Base-by-base conservation (phyloP, 148 eudicot genomes). In the Vaccinium corymbosum region DNA sequence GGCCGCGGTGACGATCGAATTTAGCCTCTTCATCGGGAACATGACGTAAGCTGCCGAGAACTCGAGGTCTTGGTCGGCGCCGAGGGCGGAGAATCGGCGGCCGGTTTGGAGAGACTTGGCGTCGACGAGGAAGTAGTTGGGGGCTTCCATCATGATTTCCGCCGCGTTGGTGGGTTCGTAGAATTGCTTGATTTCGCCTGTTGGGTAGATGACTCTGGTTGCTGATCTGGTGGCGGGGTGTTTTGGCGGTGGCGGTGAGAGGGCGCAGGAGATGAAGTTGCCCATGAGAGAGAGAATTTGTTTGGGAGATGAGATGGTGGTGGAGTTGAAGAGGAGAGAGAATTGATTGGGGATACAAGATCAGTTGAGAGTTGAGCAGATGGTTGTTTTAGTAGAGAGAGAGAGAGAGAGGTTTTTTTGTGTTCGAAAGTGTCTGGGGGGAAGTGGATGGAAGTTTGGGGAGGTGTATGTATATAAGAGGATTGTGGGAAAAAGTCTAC, bases 61-160 rank as follows among this genome's bases (percentile, higher is more conserved):
- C 76, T 93, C 93, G 22, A 97, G 92, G 38, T 97, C 98, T 75
- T 93, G 95, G 50, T 97, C 99, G 9, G 99, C 99, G 76, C 85
- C 88, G 15, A 97, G 90, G 6, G 99, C 88, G 2, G 90, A 81
- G 79, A 97, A 92, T 79, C 98, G 55, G 51, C 88, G 80, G 0
- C 97, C 95, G 22, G 89, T 83, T 4, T 89, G 90, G 7, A 97
- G 87, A 5, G 94, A 89, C 48, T 27, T 83, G 0, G 95, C 88
- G 80, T 92, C 89, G 10, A 90, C 93, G 4, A 97, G 66, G 81
- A 97, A 97, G 72, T 32, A 88, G 20, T 85, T 89, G 0, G 98
- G 99, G 0, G 87, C 83, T 49, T 97, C 99, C 17, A 97, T 83
- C 99, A 97, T 97, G 22, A 93, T 83, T 78, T 97, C 99, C 0